Base-by-base conservation (phyloP, 176 grass and related monocot genomes). In the Oryza longistaminata region DNA sequence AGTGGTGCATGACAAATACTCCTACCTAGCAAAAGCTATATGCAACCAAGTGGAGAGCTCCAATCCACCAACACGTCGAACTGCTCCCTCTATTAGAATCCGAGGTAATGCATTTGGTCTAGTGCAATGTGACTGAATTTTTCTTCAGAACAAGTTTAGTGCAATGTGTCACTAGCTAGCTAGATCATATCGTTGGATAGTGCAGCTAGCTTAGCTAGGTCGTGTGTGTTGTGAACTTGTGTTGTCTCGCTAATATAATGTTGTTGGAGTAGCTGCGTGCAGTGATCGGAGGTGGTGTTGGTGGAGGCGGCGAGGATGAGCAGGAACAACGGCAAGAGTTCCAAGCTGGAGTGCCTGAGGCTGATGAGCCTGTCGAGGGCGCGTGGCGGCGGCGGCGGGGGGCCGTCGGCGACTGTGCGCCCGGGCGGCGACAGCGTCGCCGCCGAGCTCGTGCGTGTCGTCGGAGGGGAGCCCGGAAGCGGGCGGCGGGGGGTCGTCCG, bases 391-490 rank as follows among this genome's bases (percentile, higher is more conserved):
- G 86, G 92, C 64, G 86, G 92, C 44, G 86, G 88, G 24, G 85
- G 84, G 1, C 50, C 87, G 1, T 83, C 94, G 11, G 58, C 87
- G 14, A 85, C 81, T 68, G 78, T 44, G 46, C 81, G 75, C 75
- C 68, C 68, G 49, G 79, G 76, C 25, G 71, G 77, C 13, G 62
- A 71, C 64, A 35, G 70, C 79, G 68, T 98, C 95, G 15, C 95
- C 95, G 11, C 84, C 95, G 34, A 98, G 93, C 89, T 98, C 95
- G 87, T 98, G 95, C 79, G 93, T 98, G 71, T 98, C 95, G n/a
- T 98, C 95, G 14, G 95, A 98, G 71, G 95, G 88, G 64, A 92
- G 90, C 85, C 92, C 89, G 16, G 88, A 97, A 13, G 64, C 34
- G 5, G 61, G 77, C 25, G 80, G 67, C 85, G 66, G 73, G 14